phyloP scores from a whole-genome alignment of 352 stramenopile species.

The Pythium aristosporum region DNA sequence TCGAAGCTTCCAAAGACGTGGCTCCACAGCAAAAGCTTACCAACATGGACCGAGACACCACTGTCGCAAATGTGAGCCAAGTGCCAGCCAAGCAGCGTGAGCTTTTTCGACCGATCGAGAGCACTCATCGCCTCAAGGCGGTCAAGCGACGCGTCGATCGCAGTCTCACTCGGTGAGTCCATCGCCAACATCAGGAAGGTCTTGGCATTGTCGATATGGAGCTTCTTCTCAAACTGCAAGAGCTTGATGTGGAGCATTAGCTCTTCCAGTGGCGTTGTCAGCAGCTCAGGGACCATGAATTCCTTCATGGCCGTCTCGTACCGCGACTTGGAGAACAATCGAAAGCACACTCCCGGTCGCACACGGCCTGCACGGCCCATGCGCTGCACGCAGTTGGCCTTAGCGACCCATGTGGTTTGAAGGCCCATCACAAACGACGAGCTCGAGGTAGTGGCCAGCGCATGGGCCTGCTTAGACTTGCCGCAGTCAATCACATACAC shows the following conservation, averaged over 20 bases:
- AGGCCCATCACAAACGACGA: slow-evolving; percentile 89
- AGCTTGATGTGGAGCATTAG: slow-evolving; percentile 77
- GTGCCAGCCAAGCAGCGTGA: slow-evolving; percentile 78
- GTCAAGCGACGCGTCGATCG: slow-evolving; percentile 90
- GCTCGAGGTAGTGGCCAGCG: slow-evolving; percentile 54
- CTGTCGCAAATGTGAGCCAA: slow-evolving; percentile 65
- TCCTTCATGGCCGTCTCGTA: slow-evolving; percentile 71
- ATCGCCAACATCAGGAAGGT: slow-evolving; percentile 92
- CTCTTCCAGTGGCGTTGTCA: slow-evolving; percentile 73
- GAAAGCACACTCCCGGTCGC: slow-evolving; percentile 92
- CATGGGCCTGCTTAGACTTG: slow-evolving; percentile 80
- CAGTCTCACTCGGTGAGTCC: slow-evolving; percentile 89
- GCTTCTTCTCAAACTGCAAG: slow-evolving; percentile 72
- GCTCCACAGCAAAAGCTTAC: slow-evolving; percentile 68
- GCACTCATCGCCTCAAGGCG: slow-evolving; percentile 83
- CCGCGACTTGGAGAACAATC: slow-evolving; percentile 61
- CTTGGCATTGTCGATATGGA: slow-evolving; percentile 63
- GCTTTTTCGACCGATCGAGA: slow-evolving; percentile 30
- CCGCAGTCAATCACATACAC: slow-evolving; percentile 88
- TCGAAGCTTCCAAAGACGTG: slow-evolving; percentile 70
- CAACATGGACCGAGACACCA: slow-evolving; percentile 68
- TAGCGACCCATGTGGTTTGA: slow-evolving; percentile 86
- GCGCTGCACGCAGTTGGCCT: slow-evolving; percentile 88
- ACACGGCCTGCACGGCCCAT: slow-evolving; percentile 93
- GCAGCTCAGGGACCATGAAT: slow-evolving; percentile 74